phyloP scores from a whole-genome alignment of 208 protist genomes.

The Leishmania gerbilli region DNA sequence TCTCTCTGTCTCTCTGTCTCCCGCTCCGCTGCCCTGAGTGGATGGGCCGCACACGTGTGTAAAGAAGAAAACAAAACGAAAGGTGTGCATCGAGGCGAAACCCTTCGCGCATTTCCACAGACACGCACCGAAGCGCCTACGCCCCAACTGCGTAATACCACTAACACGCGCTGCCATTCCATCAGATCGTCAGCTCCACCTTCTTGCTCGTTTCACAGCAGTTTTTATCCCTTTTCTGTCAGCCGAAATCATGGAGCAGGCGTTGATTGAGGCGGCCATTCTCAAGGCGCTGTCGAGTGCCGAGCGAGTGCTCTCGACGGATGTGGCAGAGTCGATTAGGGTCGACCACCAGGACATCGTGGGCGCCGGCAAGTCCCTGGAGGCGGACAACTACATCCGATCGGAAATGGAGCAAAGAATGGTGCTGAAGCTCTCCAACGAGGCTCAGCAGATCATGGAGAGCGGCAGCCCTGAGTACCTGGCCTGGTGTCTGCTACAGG shows the following conservation, averaged over 20 bases:
- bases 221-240: not conserved
- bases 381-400: conserved; percentile 78
- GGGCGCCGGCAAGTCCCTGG: conserved; percentile 91
- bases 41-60: not conserved
- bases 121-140: not conserved
- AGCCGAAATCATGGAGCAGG: conserved; percentile 28
- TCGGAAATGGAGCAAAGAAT: conserved; percentile 56
- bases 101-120: not conserved
- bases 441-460: conserved; percentile 80
- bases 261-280: conserved; percentile 41
- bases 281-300: conserved; percentile 41
- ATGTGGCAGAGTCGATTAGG: conserved; percentile 48
- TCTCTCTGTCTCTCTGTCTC: not conserved
- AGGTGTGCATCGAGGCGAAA: not conserved
- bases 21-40: not conserved
- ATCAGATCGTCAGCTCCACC: not conserved
- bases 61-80: not conserved
- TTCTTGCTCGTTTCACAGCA: not conserved
- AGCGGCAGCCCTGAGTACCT: conserved; percentile 91
- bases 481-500: conserved; percentile 60
- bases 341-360: conserved; percentile 91
- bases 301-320: conserved; percentile 54
- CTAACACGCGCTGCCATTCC: not conserved
- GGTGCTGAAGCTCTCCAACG: conserved; percentile 73
- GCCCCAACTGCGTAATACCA: not conserved